Conservation (phyloP, 176 grass and related monocot genomes). For the Poa pratensis region DNA sequence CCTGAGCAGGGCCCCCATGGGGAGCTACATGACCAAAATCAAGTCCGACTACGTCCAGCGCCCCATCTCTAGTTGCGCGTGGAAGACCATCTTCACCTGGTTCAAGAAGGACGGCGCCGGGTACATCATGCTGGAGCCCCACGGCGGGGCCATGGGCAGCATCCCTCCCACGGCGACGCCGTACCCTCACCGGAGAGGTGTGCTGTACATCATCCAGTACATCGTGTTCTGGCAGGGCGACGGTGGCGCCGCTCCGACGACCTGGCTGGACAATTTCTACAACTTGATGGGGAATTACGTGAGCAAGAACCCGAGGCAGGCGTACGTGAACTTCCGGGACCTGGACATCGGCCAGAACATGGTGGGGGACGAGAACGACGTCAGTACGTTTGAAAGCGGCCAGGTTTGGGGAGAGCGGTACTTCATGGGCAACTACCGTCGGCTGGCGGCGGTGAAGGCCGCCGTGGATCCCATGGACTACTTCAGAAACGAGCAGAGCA, state of each 20-base stretch:
- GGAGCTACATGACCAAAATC: constrained; percentile 31
- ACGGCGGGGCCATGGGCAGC: constrained; percentile 41
- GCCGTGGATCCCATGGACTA: constrained; percentile 46
- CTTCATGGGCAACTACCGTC: constrained; percentile 42
- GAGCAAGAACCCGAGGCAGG: constrained; percentile 45
- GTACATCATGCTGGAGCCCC: constrained; percentile 45
- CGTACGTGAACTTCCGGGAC: constrained; percentile 54
- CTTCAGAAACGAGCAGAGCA: constrained; percentile 69
- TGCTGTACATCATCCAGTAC: constrained; percentile 59
- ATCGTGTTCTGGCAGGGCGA: constrained; percentile 21
- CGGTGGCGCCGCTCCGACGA: background rate
- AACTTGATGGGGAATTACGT: constrained; percentile 4
- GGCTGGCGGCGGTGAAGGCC: constrained; percentile 46
- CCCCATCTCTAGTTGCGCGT: constrained; percentile 8
- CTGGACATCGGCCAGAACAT: constrained; percentile 47
- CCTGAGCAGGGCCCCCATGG: constrained; percentile 8
- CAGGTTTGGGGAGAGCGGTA: constrained; percentile 48
- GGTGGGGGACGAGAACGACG: background rate
- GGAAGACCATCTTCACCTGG: constrained; percentile 34
- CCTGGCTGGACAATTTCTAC: constrained; percentile 15
- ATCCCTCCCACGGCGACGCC: constrained; percentile 21
- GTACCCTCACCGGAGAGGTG: constrained; percentile 47
- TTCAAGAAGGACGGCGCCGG: constrained; percentile 40
- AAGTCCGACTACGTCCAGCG: constrained; percentile 57
- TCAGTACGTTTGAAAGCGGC: constrained; percentile 33